Evolutionary conservation across 805 yeast genomes (phyloP), one percentile per base, ranked within the genome.

Genomic region (Teunomyces barrocoloradensis): DNA sequence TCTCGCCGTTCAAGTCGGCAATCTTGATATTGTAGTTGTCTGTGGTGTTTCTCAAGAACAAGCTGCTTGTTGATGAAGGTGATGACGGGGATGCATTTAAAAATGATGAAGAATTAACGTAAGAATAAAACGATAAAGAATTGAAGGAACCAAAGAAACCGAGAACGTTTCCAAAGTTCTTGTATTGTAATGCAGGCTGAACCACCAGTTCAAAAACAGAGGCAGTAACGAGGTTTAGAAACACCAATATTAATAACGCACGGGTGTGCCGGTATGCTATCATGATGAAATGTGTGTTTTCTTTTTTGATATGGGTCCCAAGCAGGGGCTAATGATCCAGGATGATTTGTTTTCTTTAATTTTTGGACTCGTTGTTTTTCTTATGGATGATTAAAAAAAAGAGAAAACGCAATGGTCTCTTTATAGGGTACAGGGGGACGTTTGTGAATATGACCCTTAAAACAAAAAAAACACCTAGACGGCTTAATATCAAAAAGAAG

Each of bases 91-190:
- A 25, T 21, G 44, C 43, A 15, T 51, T 43, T 38, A 66, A 51
- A 27, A 54, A 52, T 12, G 56, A 49, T 10, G 71, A 61, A 23
- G 61, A 63, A 50, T 66, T 64, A 21, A 46, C 46, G 42, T 48
- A 60, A n/a, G 55, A 43, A 46, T 67, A 69, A 43, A 59, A 53
- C 3, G 71, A 61, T 25, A 68, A 44, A 6, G 66, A 58, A 23
- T 64, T 51, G 48, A 61, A 69, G 17, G 55, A 49, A 4, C 74
- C 74, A 45, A 66, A 60, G 15, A 69, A 37, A 5, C 73, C 71
- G 28, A 69, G 36, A 38, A 52, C 50, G n/a, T 59, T 58, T 3
- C 73, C 74, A 38, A 66, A 48, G 18, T 53, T 44, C 15, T 52
- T 41, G 41, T 54, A 65, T 38, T 65, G 50, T 17, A 69, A 46